phyloP scores from a whole-genome alignment of 805 yeast genomes.

The Lipomyces chichibuensis region DNA sequence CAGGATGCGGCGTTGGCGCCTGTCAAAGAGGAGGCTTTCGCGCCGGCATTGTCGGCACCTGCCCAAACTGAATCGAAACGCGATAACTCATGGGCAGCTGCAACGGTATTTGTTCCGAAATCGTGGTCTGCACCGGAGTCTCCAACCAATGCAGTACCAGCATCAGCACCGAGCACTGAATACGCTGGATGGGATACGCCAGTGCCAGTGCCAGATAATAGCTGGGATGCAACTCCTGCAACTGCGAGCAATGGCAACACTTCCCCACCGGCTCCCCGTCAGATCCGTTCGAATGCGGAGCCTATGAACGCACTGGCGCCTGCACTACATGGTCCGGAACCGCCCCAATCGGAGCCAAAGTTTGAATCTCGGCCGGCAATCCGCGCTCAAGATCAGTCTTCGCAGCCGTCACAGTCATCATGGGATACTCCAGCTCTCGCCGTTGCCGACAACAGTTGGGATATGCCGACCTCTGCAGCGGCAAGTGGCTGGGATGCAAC shows the following conservation, averaged over 20 bases:
- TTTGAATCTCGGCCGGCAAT: background rate
- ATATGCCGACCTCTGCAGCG: background rate
- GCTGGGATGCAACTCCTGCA: background rate
- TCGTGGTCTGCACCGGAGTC: background rate
- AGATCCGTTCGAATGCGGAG: background rate
- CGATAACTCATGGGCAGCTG: background rate
- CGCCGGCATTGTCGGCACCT: background rate
- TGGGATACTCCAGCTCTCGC: background rate
- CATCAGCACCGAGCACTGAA: background rate
- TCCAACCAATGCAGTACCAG: background rate
- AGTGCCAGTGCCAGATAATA: background rate
- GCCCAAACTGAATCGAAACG: background rate
- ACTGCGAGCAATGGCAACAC: background rate
- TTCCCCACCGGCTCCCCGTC: background rate
- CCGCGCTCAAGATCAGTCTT: background rate
- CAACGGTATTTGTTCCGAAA: background rate
- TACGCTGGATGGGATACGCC: background rate
- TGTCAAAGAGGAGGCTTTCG: background rate
- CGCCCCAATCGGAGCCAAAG: background rate
- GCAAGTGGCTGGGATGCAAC: background rate
- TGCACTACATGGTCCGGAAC: background rate
- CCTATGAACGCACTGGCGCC: background rate
- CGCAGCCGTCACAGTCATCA: background rate
- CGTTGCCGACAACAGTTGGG: conserved; percentile 1
- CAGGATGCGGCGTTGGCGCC: background rate